A percentile compares a stretch with the other conserved stretches of the same genome.
Evolutionary conservation across 257 asterid genomes (phyloP).

Genomic region (Solanum stenotomum): DNA sequence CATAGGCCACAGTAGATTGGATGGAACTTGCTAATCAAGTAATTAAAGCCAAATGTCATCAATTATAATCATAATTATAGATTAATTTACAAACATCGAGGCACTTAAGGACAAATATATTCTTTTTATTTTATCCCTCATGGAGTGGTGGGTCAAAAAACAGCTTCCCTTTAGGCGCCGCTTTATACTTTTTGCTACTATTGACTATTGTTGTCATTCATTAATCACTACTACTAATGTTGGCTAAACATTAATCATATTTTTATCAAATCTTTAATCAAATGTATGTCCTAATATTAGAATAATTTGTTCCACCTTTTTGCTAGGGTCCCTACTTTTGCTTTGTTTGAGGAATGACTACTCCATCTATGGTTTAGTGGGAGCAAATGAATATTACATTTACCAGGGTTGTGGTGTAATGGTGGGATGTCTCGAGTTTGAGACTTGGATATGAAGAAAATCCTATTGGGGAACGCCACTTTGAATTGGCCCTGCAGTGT

Average conservation of each 20-base stretch:
- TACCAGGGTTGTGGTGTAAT: background rate
- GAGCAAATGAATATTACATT: background rate
- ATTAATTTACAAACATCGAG: background rate
- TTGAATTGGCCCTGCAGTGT: no score
- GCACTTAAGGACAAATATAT: background rate
- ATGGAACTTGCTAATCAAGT: background rate
- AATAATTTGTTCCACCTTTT: background rate
- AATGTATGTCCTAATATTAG: background rate
- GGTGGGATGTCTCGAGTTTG: background rate
- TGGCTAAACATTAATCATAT: background rate
- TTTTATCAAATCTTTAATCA: background rate
- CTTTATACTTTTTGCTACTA: background rate
- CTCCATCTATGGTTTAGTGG: background rate
- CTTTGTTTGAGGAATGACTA: background rate
- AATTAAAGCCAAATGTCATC: background rate
- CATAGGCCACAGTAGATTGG: background rate
- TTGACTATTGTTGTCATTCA: background rate
- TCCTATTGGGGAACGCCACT: background rate
- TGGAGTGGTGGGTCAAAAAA: slow-evolving; percentile 3
- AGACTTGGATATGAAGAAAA: no score
- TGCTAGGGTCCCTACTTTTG: background rate
- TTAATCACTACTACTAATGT: background rate
- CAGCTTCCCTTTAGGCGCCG: slow-evolving; percentile 2
- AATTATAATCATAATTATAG: background rate
- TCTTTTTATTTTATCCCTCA: background rate